Evolutionary conservation across 306 rosid species (phyloP), one percentile per base, ranked within the genome.

Genomic region (Quercus mongolica): DNA sequence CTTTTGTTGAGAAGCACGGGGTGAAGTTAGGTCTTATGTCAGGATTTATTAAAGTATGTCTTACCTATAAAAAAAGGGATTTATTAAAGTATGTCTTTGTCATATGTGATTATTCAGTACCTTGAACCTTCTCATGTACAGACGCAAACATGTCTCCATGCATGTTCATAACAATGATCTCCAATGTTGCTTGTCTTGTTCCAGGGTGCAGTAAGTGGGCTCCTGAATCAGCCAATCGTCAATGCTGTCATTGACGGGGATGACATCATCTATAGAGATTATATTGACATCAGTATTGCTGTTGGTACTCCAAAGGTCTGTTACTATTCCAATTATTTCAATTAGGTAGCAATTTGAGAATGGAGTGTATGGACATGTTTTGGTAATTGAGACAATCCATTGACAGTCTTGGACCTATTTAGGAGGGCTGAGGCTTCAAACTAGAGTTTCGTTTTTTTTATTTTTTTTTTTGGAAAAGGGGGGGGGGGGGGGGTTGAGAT

Each of bases 191-290:
- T 38, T 64, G 44, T 82, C 33, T 49, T 62, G 69, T 80, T 88
- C 78, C 69, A 90, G 91, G 94, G 89, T 85, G 92, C 89, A 19
- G 86, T 85, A 38, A 88, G 88, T 72, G 94, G 90, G 5, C 91
- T 88, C 14, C 91, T 87, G 80, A 78, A 81, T 69, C 89, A 88
- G 74, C 91, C 94, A 9, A 75, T 74, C 71, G 85, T 85, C 25
- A 90, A 90, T 79, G 94, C 89, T 55, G 94, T 90, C 56, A 90
- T 86, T 65, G 92, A 90, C 14, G 92, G 94, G 26, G 92, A 90
- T 78, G 94, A 88, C 78, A 90, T 88, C 75, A 88, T 88, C 52
- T 86, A 90, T 74, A 79, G 88, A 84, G 88, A 88, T 80, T 86
- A 88, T 79, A 61, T 88, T n/a, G 94, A 90, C 73, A 88, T 90